Conservation (phyloP, 441 rosid species). For the Breynia disticha region DNA sequence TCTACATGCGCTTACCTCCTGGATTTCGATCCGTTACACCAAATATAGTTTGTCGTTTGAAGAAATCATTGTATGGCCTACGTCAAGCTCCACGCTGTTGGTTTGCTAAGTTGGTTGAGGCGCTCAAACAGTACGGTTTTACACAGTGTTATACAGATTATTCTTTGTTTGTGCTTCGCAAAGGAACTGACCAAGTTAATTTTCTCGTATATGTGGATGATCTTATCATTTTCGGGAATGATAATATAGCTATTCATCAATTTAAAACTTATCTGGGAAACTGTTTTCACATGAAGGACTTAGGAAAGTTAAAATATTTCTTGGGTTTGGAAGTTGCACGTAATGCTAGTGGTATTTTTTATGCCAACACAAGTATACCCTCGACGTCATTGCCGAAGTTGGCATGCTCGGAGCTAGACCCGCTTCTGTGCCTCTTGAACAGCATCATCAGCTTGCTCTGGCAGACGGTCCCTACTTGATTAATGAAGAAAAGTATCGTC, state of each 20-base stretch:
- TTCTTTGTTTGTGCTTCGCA: neutral
- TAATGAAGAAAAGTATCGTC: neutral
- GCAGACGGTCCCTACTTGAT: neutral
- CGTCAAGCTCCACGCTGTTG: no score
- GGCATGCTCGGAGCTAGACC: neutral
- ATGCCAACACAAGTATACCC: constrained; percentile 5
- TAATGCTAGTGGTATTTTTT: no score
- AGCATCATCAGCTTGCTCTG: neutral
- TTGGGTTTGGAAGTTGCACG: constrained; percentile 3
- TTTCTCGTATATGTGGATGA: constrained; percentile 13
- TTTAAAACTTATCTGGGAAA: neutral
- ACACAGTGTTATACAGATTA: no score
- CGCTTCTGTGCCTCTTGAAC: neutral
- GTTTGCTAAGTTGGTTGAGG: constrained; percentile 1
- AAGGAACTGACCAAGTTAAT: neutral
- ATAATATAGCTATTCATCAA: neutral
- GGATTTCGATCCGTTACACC: neutral
- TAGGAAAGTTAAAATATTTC: constrained; percentile 7
- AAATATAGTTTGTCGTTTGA: neutral
- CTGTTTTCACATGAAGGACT: no score
- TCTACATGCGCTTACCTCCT: constrained; percentile 9
- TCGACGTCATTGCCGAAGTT: neutral
- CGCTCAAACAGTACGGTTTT: neutral
- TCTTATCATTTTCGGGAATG: constrained; percentile 5
- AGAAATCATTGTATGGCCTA: constrained; percentile 9